Evolutionary conservation across 129 eudicot genomes (phyloP), one percentile per base, ranked within the genome.

Genomic region (Pseudognaphalium luteoalbum): DNA sequence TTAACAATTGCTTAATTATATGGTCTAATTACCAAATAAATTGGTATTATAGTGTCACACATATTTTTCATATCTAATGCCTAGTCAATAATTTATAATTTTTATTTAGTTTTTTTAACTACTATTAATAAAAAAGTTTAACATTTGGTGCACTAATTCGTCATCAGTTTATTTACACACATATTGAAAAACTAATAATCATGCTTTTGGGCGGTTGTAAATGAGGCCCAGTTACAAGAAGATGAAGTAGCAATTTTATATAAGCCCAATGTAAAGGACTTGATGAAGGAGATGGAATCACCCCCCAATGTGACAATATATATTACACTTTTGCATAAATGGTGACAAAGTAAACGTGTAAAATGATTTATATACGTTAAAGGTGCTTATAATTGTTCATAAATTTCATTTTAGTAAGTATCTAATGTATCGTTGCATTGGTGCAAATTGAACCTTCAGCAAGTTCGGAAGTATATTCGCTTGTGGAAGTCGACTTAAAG

Each of bases 391-490:
- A 35, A 15, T 54, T 17, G 0, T 8, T 56, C 61, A 56, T 20
- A 1, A 56, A n/a, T 16, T 56, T 9, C 10, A 21, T 6, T 19
- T 57, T 19, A 28, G 0, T 19, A 57, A 57, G 63, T 2, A 57
- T 57, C 25, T 57, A 22, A 57, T 14, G 5, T 57, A 57, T 20
- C 30, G 30, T 60, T 7, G 28, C 15, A 19, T 68, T 17, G 5
- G 8, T 69, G 42, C 44, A 20, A 8, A 8, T 0, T 56, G 17
- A 37, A 37, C 22, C 21, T 73, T 60, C 58, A 74, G 70, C 69
- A 61, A 60, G 69, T 61, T 47, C 78, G 11, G 58, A 74, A 59
- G 39, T 60, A 35, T 59, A 21, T 39, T 41, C 22, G 22, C 70
- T 37, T 0, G 77, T 56, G 57, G 56, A 60, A 58, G 34, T 58